A percentile compares a stretch with the other conserved stretches of the same genome.
Conservation (phyloP, 2,329 filamentous ascomycete genomes). For the Xylaria sp. region DNA sequence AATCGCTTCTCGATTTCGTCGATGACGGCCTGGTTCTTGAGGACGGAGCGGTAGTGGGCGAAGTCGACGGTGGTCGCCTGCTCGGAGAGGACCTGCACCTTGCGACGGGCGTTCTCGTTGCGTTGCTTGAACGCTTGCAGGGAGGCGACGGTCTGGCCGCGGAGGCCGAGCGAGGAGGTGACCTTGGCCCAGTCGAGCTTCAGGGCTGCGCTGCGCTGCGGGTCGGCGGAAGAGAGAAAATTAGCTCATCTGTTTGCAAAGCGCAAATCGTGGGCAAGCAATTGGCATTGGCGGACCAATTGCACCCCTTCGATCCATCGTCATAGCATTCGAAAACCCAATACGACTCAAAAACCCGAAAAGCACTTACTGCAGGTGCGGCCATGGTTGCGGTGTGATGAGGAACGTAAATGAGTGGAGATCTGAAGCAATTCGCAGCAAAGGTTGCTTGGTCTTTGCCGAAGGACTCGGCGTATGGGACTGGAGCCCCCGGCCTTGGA, state of each 20-base stretch:
- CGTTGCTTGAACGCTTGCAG: slow-evolving; percentile 99
- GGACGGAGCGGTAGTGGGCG: slow-evolving; percentile 84
- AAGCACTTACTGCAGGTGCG: slow-evolving; percentile 72
- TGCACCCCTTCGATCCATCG: slow-evolving; percentile 13
- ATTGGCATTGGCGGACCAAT: slow-evolving; percentile 49
- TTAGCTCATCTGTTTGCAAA: slow-evolving; percentile 60
- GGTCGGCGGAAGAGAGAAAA: slow-evolving; percentile 52
- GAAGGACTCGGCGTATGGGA: slow-evolving; percentile 49
- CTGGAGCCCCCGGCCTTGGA: slow-evolving; percentile 18
- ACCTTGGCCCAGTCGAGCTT: slow-evolving; percentile 99
- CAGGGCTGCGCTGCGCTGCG: slow-evolving; percentile 94
- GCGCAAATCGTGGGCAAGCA: slow-evolving; percentile 32
- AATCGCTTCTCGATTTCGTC: slow-evolving; percentile 98
- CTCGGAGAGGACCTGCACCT: slow-evolving; percentile 84
- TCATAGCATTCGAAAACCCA: slow-evolving; percentile 17
- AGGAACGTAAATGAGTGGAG: slow-evolving; percentile 58
- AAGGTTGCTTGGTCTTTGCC: slow-evolving; percentile 59
- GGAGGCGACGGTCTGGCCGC: slow-evolving; percentile 89
- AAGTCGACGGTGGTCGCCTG: slow-evolving; percentile 91
- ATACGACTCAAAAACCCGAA: slow-evolving; percentile 34
- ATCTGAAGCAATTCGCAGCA: slow-evolving; percentile 59
- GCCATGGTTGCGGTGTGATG: slow-evolving; percentile 70
- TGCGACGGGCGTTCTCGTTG: slow-evolving; percentile 98
- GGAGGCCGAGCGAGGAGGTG: slow-evolving; percentile 91
- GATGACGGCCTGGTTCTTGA: slow-evolving; percentile 96